Base-by-base conservation (phyloP, 1,284 basidiomycete genomes). In the Moesziomyces parantarcticus region DNA sequence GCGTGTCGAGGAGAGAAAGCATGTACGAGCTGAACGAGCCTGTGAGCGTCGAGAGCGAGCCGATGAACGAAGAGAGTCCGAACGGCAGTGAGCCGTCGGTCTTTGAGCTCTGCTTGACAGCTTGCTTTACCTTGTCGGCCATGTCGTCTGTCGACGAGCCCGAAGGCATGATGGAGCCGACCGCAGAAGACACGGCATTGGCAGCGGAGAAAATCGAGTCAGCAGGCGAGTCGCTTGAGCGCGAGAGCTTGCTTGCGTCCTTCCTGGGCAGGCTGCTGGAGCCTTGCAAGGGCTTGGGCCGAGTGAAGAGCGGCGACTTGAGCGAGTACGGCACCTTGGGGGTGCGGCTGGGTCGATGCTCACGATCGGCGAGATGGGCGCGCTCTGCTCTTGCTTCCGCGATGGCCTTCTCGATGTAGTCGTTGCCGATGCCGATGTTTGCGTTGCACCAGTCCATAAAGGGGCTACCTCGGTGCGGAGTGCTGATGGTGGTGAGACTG, bases 381-480 rank as follows among this genome's bases (percentile, higher is more conserved):
- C 67, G 64, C 43, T 71, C 51, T 18, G 51, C 47, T n/a, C 64
- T 32, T 6, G 75, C 76, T 41, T 82, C 67, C 32, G 65, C 53
- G 39, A 82, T 72, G 21, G 75, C 74, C 41, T 73, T 58, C 41
- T 83, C 80, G 52, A 82, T 77, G 47, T 75, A 74, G 21, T 81
- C 81, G 46, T 79, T 76, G 29, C 81, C 81, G 14, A 81, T 75
- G 11, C 81, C 81, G 23, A 83, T 79, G 57, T 83, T 83, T 50
- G 80, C 77, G 34, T 83, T 83, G 86, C 96, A 98, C 96, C 96
- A 99, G 85, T 98, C 94, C 97, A 99, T 99, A 84, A 99, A 98
- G 0, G 96, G 94, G 76, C 92, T 94, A 25, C 96, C 96, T 25
- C 92, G 89, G 84, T 99, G 97, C 18, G 97, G 97, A 0, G 97